Percentiles rank a stretch among this genome's conserved stretches.
These are phyloP conservation scores for Cyberlindnera xylosilytica DNA, from an alignment of 805 yeast species.

Conservation along the genomic window DNA sequence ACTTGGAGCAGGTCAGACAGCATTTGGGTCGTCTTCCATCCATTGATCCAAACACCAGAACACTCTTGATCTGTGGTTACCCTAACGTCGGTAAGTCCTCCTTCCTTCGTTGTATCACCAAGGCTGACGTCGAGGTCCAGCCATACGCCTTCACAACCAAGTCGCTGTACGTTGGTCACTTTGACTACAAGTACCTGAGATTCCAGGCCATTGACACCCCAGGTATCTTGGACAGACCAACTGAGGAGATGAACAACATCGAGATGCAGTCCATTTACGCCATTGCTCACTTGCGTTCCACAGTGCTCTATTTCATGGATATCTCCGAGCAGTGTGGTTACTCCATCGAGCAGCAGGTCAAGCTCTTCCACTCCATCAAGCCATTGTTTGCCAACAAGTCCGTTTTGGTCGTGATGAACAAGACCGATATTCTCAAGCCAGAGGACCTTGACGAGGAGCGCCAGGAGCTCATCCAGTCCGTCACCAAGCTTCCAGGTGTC, in stretches of 20 bases:
- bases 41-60: slow-evolving; percentile 98
- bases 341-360: slow-evolving; percentile 94
- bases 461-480: slow-evolving; percentile 64
- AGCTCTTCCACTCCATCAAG: slow-evolving; percentile 93
- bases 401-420: slow-evolving; percentile 92
- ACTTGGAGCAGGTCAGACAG: slow-evolving; percentile 98
- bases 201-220: slow-evolving; percentile 99
- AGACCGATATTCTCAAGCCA: slow-evolving; percentile 82
- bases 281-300: slow-evolving; percentile 95
- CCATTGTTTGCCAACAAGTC: slow-evolving; percentile 96
- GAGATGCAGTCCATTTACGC: slow-evolving; percentile 99
- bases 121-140: slow-evolving; percentile 98
- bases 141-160: slow-evolving; percentile 99
- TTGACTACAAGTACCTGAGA: slow-evolving; percentile 94
- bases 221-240: slow-evolving; percentile 97
- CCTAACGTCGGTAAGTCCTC: slow-evolving; percentile 99
- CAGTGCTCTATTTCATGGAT: slow-evolving; percentile 97
- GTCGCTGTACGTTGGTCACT: slow-evolving; percentile 96
- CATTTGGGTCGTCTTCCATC: slow-evolving; percentile 98
- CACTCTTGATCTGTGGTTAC: slow-evolving; percentile 95
- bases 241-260: slow-evolving; percentile 99
- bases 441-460: slow-evolving; percentile 80
- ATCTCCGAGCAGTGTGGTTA: slow-evolving; percentile 99
- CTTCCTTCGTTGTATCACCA: slow-evolving; percentile 86
- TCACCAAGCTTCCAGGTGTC: slow-evolving; percentile 70